Conservation (phyloP, 352 stramenopile genomes). For the Phytopythium delawarense region DNA sequence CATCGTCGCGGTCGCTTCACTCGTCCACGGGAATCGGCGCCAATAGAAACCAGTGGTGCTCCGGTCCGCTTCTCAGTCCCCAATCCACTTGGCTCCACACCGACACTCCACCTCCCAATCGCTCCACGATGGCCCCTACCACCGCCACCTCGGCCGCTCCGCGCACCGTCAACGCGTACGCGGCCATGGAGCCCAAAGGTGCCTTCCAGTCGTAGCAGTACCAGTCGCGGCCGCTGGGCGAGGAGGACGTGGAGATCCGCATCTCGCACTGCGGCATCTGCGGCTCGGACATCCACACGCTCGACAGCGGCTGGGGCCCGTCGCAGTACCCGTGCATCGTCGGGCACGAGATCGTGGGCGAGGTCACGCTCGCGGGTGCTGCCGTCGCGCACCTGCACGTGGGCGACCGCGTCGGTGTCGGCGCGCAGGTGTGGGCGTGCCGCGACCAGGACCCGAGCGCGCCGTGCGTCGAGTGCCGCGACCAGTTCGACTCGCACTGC, state of each 20-base stretch:
- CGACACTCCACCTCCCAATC: not conserved
- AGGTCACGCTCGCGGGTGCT: constrained; percentile 27
- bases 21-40: too few species aligned
- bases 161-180: constrained; percentile 38
- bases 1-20: too few species aligned
- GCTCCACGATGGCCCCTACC: constrained; percentile 3
- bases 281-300: constrained; percentile 47
- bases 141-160: constrained; percentile 10
- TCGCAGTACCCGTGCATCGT: constrained; percentile 39
- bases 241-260: constrained; percentile 52
- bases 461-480: constrained; percentile 55
- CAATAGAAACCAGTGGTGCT: too few species aligned
- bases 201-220: constrained; percentile 40
- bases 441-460: constrained; percentile 42
- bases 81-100: not conserved
- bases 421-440: constrained; percentile 69
- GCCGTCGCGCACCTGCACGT: constrained; percentile 60
- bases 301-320: constrained; percentile 43
- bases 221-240: constrained; percentile 35
- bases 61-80: too few species aligned
- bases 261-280: constrained; percentile 63
- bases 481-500: constrained; percentile 63
- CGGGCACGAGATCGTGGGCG: constrained; percentile 54
- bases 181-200: constrained; percentile 26
- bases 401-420: constrained; percentile 76